Base-by-base conservation (phyloP, 306 rosid species). In the Cucumis cinereus region DNA sequence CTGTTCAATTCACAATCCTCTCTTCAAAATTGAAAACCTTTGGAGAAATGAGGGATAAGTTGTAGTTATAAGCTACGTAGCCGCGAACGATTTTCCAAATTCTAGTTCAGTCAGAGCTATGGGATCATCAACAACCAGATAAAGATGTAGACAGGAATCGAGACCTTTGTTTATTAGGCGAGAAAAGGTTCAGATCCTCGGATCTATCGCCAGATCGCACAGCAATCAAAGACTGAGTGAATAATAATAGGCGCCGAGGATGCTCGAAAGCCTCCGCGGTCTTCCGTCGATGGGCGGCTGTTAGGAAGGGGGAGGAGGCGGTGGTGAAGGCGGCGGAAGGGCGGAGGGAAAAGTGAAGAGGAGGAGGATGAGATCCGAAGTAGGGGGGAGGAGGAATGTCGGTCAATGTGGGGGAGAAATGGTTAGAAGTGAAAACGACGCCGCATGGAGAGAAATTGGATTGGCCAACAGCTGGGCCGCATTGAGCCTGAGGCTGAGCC, bases 381-480 rank as follows among this genome's bases (percentile, higher is more conserved):
- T 30, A 30, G 35, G 35, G 4, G 35, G 35, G 40, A 47, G 58
- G 57, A 69, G n/a, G 55, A 68, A 40, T 70, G 75, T 70, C 58
- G 75, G 75, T 70, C 35, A 43, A 22, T 43, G 55, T 43, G 38
- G 15, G 75, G 52, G 17, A 40, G 52, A 70, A 70, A 47, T 70
- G 35, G 11, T 24, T 24, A 43, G 55, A 14, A 43, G n/a, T 19
- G 55, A 70, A 49, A 24, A 70, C 58, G 75, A 70, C 75, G 75
- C n/a, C 57, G 75, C 40, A 23, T 69, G 11, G 41, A 24, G 19
- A 9, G 19, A 11, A 40, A 40, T 20, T 20, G 28, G n/a, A 8
- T 41, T 70, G 20, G 74, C 56, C 74, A 43, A 36, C 74, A 41
- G 55, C 74, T 43, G 74, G 74, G 74, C 55, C 74, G 74, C 74